Conservation (phyloP, 2,329 filamentous ascomycete genomes). For the Dothistroma pini region DNA sequence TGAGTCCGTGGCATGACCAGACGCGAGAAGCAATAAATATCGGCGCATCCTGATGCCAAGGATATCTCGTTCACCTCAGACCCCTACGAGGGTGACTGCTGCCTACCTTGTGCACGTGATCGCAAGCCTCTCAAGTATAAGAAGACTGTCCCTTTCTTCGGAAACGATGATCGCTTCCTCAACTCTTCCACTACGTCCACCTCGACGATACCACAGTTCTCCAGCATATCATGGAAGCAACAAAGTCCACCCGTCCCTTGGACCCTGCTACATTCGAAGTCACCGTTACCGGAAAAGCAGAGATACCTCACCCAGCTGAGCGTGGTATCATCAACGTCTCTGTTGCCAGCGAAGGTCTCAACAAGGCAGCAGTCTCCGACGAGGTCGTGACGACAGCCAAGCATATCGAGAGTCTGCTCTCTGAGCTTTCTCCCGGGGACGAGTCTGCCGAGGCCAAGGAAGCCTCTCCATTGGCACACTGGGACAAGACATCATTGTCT, state of each 20-base stretch:
- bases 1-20: background rate
- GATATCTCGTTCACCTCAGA: background rate
- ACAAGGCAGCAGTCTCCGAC: slow-evolving; percentile 23
- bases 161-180: background rate
- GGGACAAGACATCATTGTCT: slow-evolving; percentile 24
- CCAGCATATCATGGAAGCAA: background rate
- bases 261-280: slow-evolving; percentile 16
- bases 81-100: background rate
- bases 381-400: slow-evolving; percentile 23
- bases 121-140: background rate
- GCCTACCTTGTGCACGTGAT: background rate
- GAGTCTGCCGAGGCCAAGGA: slow-evolving; percentile 15
- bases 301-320: slow-evolving; percentile 24
- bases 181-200: background rate
- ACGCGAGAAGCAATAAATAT: no score
- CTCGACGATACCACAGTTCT: background rate
- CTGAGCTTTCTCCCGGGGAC: slow-evolving; percentile 13
- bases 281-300: slow-evolving; percentile 19
- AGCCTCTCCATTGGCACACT: slow-evolving; percentile 22
- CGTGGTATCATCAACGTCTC: slow-evolving; percentile 24
- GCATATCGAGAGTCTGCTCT: slow-evolving; percentile 23
- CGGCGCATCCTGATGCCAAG: background rate
- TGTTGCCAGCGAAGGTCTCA: slow-evolving; percentile 19
- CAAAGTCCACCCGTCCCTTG: slow-evolving; percentile 1
- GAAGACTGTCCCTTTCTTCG: background rate